Evolutionary conservation across 768 basidiomycete species (phyloP).

Genomic region (Russula dissimulans): DNA sequence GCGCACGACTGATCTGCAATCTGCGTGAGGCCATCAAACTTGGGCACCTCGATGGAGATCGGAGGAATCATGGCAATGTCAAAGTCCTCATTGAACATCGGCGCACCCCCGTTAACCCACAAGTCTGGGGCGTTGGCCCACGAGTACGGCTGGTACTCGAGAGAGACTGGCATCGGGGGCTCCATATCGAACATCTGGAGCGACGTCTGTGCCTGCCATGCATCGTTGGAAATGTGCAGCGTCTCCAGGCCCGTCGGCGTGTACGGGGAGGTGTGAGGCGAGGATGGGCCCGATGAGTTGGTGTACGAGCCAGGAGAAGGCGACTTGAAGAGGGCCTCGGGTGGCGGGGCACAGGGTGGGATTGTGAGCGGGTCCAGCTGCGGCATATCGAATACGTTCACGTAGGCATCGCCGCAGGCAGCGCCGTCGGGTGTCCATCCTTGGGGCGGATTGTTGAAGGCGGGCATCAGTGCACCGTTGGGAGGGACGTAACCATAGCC

Average conservation of each 20-base stretch:
- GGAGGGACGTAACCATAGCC: constrained; percentile 50
- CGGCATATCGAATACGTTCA: constrained; percentile 7
- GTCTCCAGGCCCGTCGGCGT: constrained; percentile 17
- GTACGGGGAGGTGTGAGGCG: constrained; percentile 13
- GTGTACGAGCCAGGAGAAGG: constrained; percentile 4
- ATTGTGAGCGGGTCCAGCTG: constrained; percentile 8
- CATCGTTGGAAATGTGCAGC: constrained; percentile 13
- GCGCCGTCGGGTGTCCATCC: constrained; percentile 14
- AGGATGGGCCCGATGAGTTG: constrained; percentile 16
- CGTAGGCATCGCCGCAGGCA: background rate
- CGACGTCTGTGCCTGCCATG: constrained; percentile 16
- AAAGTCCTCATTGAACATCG: constrained; percentile 54
- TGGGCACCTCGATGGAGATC: constrained; percentile 48
- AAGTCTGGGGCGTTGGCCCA: constrained; percentile 25
- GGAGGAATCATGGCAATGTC: constrained; percentile 58
- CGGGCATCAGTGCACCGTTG: constrained; percentile 20
- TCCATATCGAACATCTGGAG: constrained; percentile 22
- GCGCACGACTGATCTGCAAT: constrained; percentile 4
- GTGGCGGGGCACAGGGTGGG: background rate
- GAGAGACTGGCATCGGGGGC: constrained; percentile 16
- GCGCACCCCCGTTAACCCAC: constrained; percentile 30
- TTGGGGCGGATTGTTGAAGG: constrained; percentile 12
- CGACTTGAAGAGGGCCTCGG: constrained; percentile 9
- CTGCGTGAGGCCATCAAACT: constrained; percentile 26
- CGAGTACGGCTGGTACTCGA: constrained; percentile 26